Percentiles rank a stretch among this genome's conserved stretches.
phyloP scores from a whole-genome alignment of 2,329 filamentous ascomycete genomes.

The Fusarium sp. region DNA sequence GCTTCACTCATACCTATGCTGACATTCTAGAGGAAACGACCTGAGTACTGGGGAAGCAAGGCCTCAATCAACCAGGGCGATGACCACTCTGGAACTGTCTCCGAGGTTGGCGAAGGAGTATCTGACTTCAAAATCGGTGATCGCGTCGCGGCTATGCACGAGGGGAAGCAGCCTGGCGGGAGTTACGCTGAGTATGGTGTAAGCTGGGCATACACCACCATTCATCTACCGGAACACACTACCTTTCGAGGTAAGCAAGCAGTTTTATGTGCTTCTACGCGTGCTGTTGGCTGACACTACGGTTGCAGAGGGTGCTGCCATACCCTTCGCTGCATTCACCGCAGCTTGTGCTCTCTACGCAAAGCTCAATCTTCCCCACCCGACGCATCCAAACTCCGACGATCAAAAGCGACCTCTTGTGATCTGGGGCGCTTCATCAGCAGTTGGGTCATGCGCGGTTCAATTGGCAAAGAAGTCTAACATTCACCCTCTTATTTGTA shows the following conservation, averaged over 20 bases:
- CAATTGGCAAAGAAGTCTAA: conserved; percentile 20
- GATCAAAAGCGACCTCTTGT: background rate
- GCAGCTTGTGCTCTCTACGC: conserved; percentile 17
- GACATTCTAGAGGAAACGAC: background rate
- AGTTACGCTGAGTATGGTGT: conserved; percentile 30
- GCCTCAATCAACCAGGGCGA: conserved; percentile 19
- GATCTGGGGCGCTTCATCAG: conserved; percentile 27
- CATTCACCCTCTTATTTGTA: conserved; percentile 24
- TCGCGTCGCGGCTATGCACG: conserved; percentile 26
- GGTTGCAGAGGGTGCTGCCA: background rate
- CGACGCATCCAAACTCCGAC: background rate
- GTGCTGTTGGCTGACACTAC: background rate
- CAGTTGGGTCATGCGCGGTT: conserved; percentile 19
- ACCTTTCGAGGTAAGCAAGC: background rate
- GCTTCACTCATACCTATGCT: background rate
- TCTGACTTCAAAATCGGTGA: conserved; percentile 23
- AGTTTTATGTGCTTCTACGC: fast-evolving
- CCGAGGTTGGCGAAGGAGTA: conserved; percentile 9
- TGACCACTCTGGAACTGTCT: conserved; percentile 13
- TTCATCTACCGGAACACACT: conserved; percentile 7
- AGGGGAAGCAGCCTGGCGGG: conserved; percentile 13
- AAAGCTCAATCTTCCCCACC: background rate
- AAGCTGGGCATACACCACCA: conserved; percentile 17
- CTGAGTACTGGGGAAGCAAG: conserved; percentile 18
- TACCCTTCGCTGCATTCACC: conserved; percentile 16